Evolutionary conservation across 2,329 filamentous ascomycete genomes (phyloP).

Genomic region (Macrophomina pseudophaseolina): DNA sequence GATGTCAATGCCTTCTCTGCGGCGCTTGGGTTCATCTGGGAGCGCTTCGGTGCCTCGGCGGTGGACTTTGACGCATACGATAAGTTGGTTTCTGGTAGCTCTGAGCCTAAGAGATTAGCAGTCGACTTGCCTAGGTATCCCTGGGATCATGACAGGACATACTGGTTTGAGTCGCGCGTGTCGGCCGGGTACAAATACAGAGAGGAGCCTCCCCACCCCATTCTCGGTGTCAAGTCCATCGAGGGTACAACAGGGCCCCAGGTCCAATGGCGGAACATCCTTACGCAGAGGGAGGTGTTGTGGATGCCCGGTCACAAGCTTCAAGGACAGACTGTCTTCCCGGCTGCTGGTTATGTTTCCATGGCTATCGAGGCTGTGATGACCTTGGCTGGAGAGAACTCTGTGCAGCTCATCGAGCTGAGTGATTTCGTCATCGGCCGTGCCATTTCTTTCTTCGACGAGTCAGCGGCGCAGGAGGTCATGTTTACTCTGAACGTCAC

Average conservation of each 20-base stretch:
- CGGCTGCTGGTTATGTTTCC: constrained; percentile 50
- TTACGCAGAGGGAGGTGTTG: constrained; percentile 27
- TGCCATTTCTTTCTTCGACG: constrained; percentile 28
- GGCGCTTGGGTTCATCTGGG: constrained; percentile 31
- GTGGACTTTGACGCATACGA: constrained; percentile 1
- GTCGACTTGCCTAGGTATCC: constrained; percentile 15
- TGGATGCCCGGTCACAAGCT: constrained; percentile 34
- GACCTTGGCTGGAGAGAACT: constrained; percentile 10
- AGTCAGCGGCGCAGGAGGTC: constrained; percentile 14
- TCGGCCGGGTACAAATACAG: constrained; percentile 22
- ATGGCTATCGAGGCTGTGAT: constrained; percentile 40
- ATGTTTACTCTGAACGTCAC: neutral
- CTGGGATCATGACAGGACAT: constrained; percentile 24
- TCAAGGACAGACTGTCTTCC: constrained; percentile 47
- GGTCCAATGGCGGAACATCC: constrained; percentile 29
- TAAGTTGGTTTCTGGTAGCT: neutral
- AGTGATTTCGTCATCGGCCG: constrained; percentile 29
- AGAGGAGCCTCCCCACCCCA: constrained; percentile 26
- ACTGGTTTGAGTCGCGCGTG: constrained; percentile 27
- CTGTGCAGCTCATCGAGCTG: constrained; percentile 28
- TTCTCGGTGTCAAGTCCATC: constrained; percentile 26
- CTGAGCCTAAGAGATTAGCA: neutral
- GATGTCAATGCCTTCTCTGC: constrained; percentile 34
- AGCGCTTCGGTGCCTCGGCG: neutral
- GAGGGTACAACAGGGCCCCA: neutral